These are phyloP conservation scores for Amanita fuliginea DNA, from an alignment of 768 basidiomycete species.

Conservation along the genomic window DNA sequence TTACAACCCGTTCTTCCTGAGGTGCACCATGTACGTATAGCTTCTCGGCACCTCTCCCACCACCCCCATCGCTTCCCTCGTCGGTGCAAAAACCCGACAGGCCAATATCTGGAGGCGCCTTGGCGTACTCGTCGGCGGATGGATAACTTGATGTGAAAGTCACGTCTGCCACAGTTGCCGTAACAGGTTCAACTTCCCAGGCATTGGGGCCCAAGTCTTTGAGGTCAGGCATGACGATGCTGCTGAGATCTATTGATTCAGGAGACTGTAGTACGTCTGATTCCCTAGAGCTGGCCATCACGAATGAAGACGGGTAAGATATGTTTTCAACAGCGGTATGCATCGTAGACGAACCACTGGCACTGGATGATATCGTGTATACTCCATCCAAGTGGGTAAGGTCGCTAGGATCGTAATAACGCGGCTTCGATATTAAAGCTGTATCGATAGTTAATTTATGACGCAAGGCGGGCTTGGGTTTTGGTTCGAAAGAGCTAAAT, in stretches of 20 bases:
- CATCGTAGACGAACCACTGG: slow-evolving; percentile 54
- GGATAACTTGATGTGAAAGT: background rate
- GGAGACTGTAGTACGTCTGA: slow-evolving; percentile 2
- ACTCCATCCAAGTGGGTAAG: slow-evolving; percentile 22
- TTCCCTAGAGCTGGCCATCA: background rate
- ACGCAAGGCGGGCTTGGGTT: slow-evolving; percentile 22
- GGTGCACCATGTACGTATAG: background rate
- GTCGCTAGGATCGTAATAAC: slow-evolving; percentile 36
- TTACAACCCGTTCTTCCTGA: background rate
- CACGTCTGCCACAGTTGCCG: background rate
- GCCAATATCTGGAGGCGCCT: background rate
- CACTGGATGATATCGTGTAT: slow-evolving; percentile 23
- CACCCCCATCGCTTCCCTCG: slow-evolving; percentile 1
- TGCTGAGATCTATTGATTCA: slow-evolving; percentile 1
- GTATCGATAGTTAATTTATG: slow-evolving; percentile 55
- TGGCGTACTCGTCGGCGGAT: background rate
- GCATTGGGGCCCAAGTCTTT: background rate
- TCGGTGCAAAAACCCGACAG: slow-evolving; percentile 1
- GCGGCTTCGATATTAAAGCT: slow-evolving; percentile 25
- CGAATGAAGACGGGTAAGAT: slow-evolving; percentile 4
- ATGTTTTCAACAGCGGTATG: slow-evolving; percentile 55
- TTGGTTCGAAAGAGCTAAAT: slow-evolving; percentile 20
- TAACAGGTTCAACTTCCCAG: background rate
- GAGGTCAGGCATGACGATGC: background rate
- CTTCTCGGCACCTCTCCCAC: slow-evolving; percentile 1